Conservation (phyloP, 441 rosid genomes). For the Capsella rubella region DNA sequence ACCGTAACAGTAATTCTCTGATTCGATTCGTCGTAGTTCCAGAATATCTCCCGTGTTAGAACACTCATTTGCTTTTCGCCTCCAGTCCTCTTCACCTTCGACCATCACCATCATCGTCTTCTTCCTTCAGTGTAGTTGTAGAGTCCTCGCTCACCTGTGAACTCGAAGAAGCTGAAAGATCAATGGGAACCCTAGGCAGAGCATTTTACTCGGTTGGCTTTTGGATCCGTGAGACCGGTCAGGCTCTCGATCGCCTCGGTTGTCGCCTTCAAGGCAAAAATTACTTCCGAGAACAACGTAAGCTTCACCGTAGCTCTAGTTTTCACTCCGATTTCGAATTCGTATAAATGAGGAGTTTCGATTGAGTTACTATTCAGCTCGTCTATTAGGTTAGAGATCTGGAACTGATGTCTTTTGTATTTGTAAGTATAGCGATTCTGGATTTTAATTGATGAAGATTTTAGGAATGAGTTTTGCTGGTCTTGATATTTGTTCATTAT, state of each 20-base stretch:
- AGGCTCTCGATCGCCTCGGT: constrained; percentile 93
- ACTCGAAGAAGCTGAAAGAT: constrained; percentile 14
- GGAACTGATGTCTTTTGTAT: constrained; percentile 7
- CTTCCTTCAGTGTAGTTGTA: constrained; percentile 27
- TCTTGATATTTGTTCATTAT: neutral
- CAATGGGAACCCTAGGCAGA: constrained; percentile 87
- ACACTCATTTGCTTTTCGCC: neutral
- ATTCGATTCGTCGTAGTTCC: neutral
- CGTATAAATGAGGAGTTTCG: constrained; percentile 4
- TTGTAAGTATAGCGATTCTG: constrained; percentile 6
- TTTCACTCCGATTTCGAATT: constrained; percentile 21
- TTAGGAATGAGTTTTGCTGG: constrained; percentile 8
- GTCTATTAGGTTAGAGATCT: constrained; percentile 35
- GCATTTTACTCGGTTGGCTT: constrained; percentile 88
- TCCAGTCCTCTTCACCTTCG: neutral
- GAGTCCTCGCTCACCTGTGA: constrained; percentile 5
- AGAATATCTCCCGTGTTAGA: neutral
- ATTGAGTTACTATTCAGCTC: constrained; percentile 7
- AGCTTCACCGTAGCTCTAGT: constrained; percentile 35
- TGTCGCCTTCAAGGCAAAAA: constrained; percentile 89
- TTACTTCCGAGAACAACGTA: constrained; percentile 88
- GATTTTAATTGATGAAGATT: neutral
- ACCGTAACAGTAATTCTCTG: neutral
- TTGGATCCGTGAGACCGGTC: constrained; percentile 97
- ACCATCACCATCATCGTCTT: constrained; percentile 17